These are phyloP conservation scores for Chlorella vulgaris DNA, from an alignment of 139 green algal species.

Conservation along the genomic window DNA sequence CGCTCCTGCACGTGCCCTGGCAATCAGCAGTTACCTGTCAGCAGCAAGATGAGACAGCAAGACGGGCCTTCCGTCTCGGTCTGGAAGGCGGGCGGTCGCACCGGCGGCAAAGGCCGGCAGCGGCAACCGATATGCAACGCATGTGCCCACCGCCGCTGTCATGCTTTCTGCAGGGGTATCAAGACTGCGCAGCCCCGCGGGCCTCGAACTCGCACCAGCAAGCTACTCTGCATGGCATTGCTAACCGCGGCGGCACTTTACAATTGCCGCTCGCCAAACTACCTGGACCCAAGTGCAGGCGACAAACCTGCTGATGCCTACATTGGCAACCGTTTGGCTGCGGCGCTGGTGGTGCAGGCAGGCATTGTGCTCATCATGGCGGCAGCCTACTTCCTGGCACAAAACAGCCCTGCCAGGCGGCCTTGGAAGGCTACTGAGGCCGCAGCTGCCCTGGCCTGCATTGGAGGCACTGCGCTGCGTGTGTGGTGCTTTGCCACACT, in stretches of 20 bases:
- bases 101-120: too few relatives aligned
- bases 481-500: slow-evolving; percentile 22
- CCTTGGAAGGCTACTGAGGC: neutral
- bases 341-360: neutral
- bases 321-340: neutral
- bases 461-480: neutral
- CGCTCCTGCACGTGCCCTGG: too few relatives aligned
- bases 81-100: too few relatives aligned
- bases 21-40: too few relatives aligned
- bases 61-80: too few relatives aligned
- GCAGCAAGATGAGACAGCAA: too few relatives aligned
- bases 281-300: neutral
- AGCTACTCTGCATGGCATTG: neutral
- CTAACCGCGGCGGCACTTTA: neutral
- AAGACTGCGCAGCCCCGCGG: too few relatives aligned
- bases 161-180: too few relatives aligned
- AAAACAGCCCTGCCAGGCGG: neutral
- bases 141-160: too few relatives aligned
- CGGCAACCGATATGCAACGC: too few relatives aligned
- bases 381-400: neutral
- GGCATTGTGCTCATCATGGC: neutral
- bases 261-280: neutral
- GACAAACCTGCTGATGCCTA: neutral
- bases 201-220: neutral
- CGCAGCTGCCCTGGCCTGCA: neutral